These are phyloP conservation scores for Rasamsonia emersonii DNA, from an alignment of 2,329 filamentous ascomycete species.

Conservation along the genomic window DNA sequence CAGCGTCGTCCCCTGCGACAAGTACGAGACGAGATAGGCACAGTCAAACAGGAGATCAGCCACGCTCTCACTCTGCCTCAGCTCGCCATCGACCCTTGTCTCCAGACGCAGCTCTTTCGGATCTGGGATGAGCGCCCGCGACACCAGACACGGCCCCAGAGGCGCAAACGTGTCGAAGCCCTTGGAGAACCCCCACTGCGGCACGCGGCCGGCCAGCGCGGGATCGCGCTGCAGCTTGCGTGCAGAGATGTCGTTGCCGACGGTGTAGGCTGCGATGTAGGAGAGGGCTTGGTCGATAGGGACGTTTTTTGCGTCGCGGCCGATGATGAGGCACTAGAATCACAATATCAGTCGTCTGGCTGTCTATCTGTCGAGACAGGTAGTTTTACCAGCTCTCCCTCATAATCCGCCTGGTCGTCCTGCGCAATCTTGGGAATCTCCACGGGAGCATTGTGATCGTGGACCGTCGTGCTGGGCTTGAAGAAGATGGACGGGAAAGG, in stretches of 20 bases:
- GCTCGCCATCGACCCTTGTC: slow-evolving; percentile 41
- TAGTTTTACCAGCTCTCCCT: slow-evolving; percentile 63
- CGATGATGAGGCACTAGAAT: slow-evolving; percentile 40
- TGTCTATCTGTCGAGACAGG: too few relatives aligned
- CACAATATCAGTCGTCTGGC: too few relatives aligned
- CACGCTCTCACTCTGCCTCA: slow-evolving; percentile 36
- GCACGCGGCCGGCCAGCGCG: slow-evolving; percentile 41
- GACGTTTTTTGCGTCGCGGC: slow-evolving; percentile 45
- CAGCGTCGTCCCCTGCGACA: slow-evolving; percentile 32
- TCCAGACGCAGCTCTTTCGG: slow-evolving; percentile 36
- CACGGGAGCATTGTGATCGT: slow-evolving; percentile 53
- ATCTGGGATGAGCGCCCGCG: slow-evolving; percentile 33
- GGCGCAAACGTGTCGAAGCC: slow-evolving; percentile 51
- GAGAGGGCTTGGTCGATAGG: slow-evolving; percentile 34
- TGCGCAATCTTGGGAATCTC: slow-evolving; percentile 57
- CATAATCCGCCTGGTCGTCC: slow-evolving; percentile 57
- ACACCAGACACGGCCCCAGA: slow-evolving; percentile 43
- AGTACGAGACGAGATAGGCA: slow-evolving; percentile 23
- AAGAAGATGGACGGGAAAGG: slow-evolving; percentile 61
- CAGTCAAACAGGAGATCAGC: slow-evolving; percentile 41
- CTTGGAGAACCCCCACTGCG: slow-evolving; percentile 51
- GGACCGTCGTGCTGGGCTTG: slow-evolving; percentile 56
- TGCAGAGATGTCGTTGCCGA: slow-evolving; percentile 48
- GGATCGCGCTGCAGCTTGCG: slow-evolving; percentile 47
- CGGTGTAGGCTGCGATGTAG: slow-evolving; percentile 47